Evolutionary conservation across 495 filamentous ascomycete genomes (phyloP).

Genomic region (Hypoxylon fragiforme): DNA sequence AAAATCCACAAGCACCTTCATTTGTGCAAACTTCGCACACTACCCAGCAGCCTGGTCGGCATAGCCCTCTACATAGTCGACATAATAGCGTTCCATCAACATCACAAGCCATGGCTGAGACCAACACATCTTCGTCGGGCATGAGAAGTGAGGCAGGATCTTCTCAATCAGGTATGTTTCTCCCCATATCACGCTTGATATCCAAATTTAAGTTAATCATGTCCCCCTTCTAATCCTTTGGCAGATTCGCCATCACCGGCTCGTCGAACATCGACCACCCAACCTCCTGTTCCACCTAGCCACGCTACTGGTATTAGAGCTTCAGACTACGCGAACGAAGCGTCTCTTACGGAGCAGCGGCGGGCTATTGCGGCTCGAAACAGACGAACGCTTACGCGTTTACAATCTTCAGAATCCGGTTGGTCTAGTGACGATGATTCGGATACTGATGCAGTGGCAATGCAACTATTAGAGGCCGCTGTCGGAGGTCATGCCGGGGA

Average conservation of each 20-base stretch:
- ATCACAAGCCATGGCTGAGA: constrained; percentile 6
- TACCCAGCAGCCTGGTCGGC: constrained; percentile 8
- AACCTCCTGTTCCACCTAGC: no score
- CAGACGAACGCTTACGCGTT: constrained; percentile 10
- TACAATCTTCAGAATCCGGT: constrained; percentile 12
- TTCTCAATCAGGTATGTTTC: constrained; percentile 15
- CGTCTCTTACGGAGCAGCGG: background rate
- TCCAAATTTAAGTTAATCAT: background rate
- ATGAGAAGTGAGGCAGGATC: background rate
- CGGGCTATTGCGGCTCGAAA: constrained; percentile 9
- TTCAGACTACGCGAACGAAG: background rate
- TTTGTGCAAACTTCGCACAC: constrained; percentile 13
- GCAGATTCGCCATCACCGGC: constrained; percentile 19
- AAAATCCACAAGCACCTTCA: constrained; percentile 15
- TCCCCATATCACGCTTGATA: background rate
- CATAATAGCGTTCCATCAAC: constrained; percentile 12
- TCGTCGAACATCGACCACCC: no score
- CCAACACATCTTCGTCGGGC: background rate
- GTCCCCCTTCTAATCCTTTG: background rate
- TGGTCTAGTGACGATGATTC: constrained; percentile 29
- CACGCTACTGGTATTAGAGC: background rate
- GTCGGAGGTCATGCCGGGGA: constrained; percentile 27
- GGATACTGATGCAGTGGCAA: constrained; percentile 18
- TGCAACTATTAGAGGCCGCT: constrained; percentile 20
- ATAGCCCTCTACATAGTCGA: constrained; percentile 9